phyloP scores from a whole-genome alignment of 2,329 filamentous ascomycete genomes.

The Fusarium sp. region DNA sequence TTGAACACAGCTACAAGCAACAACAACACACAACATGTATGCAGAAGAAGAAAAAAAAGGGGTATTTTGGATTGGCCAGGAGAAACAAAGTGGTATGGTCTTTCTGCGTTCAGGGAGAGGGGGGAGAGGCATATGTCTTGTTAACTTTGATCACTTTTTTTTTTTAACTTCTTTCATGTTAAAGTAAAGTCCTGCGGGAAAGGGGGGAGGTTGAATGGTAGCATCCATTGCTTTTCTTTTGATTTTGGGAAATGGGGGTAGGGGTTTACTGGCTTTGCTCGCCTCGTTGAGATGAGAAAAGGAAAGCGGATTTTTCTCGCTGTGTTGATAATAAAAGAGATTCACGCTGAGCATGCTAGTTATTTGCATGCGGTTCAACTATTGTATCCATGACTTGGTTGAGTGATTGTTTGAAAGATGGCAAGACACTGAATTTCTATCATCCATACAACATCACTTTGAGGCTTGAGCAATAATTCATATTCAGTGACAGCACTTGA shows the following conservation, averaged over 20 bases:
- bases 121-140: constrained; percentile 13
- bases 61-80: constrained; percentile 32
- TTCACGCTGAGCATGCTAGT: constrained; percentile 30
- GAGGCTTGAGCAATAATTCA: not conserved
- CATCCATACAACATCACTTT: not conserved
- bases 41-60: constrained; percentile 21
- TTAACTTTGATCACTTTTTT: constrained; percentile 4
- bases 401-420: not conserved
- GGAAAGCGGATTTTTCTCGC: constrained; percentile 13
- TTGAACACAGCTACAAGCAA: constrained; percentile 16
- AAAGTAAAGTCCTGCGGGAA: constrained; percentile 15
- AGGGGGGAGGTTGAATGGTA: constrained; percentile 7
- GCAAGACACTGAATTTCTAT: not conserved
- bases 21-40: not conserved
- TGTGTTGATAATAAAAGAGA: constrained; percentile 38
- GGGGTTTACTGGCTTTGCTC: constrained; percentile 6
- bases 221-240: constrained; percentile 1
- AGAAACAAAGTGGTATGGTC: constrained; percentile 21
- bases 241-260: constrained; percentile 15
- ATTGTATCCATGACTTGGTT: not conserved
- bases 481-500: not conserved
- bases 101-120: constrained; percentile 21
- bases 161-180: constrained; percentile 4
- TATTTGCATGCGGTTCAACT: constrained; percentile 29
- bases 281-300: constrained; percentile 8